Evolutionary conservation across 2,329 filamentous ascomycete species (phyloP).

Genomic region (Aureobasidium musti): DNA sequence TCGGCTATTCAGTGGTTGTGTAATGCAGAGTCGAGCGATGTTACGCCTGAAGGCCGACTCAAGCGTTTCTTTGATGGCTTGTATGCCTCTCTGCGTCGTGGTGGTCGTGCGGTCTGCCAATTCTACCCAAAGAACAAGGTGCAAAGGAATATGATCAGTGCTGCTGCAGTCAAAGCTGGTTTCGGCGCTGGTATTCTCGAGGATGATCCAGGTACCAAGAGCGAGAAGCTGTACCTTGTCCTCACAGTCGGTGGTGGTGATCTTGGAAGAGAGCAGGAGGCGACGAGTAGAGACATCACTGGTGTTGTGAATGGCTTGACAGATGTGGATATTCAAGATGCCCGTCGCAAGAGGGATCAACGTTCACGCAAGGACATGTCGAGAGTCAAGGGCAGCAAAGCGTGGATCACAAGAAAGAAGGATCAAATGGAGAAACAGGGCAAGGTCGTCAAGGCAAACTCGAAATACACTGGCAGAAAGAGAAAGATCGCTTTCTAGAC

Average conservation of each 20-base stretch:
- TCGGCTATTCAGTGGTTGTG: conserved; percentile 98
- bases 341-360: conserved; percentile 55
- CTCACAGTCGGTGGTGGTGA: conserved; percentile 80
- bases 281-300: conserved; percentile 74
- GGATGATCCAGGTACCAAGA: conserved; percentile 96
- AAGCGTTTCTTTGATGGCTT: conserved; percentile 89
- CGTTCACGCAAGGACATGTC: conserved; percentile 55
- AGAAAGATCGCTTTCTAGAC: conserved; percentile 73
- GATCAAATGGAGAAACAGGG: conserved; percentile 93
- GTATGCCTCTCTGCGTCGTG: conserved; percentile 79
- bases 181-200: conserved; percentile 94
- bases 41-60: conserved; percentile 74
- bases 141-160: conserved; percentile 88
- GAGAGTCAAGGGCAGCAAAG: conserved; percentile 75
- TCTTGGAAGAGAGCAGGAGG: conserved; percentile 39
- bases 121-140: conserved; percentile 97
- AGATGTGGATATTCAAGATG: conserved; percentile 73
- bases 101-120: conserved; percentile 84
- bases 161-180: conserved; percentile 86
- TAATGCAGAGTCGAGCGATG: conserved; percentile 87
- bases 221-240: conserved; percentile 92
- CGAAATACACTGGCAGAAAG: conserved; percentile 92
- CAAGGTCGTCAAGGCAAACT: conserved; percentile 87
- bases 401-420: conserved; percentile 83
- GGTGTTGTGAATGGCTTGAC: conserved; percentile 88